Percentiles rank a stretch among this genome's conserved stretches.
Conservation (phyloP, 2,329 filamentous ascomycete species). For the Iodosphaeria phyllophila region DNA sequence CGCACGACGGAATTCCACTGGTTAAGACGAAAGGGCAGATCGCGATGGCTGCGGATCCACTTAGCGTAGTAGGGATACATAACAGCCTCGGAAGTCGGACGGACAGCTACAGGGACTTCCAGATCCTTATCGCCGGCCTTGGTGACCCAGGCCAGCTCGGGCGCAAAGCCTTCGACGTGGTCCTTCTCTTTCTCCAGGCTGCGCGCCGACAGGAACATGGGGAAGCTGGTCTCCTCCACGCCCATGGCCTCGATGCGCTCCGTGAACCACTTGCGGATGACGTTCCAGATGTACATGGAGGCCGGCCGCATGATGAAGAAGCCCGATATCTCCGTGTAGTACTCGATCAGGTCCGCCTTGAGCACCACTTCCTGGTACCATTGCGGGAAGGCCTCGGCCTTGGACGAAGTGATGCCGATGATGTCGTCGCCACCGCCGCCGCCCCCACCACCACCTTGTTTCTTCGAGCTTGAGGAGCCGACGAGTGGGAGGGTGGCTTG, state of each 20-base stretch:
- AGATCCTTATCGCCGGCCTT: conserved; percentile 82
- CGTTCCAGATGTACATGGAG: conserved; percentile 48
- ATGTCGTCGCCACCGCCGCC: too few relatives aligned
- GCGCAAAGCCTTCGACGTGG: conserved; percentile 96
- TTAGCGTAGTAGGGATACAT: conserved; percentile 31
- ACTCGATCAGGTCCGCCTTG: conserved; percentile 95
- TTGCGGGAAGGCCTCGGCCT: conserved; percentile 70
- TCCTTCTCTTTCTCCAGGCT: conserved; percentile 81
- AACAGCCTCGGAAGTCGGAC: conserved; percentile 45
- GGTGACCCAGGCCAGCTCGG: conserved; percentile 78
- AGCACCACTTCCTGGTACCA: conserved; percentile 98
- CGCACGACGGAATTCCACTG: conserved; percentile 91
- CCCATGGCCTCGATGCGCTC: conserved; percentile 73
- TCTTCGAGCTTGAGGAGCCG: conserved; percentile 16
- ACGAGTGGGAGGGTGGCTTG: conserved; percentile 31
- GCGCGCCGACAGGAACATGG: conserved; percentile 84
- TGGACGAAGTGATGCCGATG: conserved; percentile 75
- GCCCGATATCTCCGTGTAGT: conserved; percentile 73
- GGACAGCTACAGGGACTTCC: conserved; percentile 56
- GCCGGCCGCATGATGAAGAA: conserved; percentile 80
- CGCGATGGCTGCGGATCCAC: conserved; percentile 92
- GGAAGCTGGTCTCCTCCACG: conserved; percentile 92
- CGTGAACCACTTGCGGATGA: conserved; percentile 48
- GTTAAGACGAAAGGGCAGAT: conserved; percentile 84
- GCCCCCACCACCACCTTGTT: conserved; percentile 36